These are phyloP conservation scores for Lasiodiplodia theobromae DNA, from an alignment of 2,329 filamentous ascomycete genomes.

Conservation along the genomic window DNA sequence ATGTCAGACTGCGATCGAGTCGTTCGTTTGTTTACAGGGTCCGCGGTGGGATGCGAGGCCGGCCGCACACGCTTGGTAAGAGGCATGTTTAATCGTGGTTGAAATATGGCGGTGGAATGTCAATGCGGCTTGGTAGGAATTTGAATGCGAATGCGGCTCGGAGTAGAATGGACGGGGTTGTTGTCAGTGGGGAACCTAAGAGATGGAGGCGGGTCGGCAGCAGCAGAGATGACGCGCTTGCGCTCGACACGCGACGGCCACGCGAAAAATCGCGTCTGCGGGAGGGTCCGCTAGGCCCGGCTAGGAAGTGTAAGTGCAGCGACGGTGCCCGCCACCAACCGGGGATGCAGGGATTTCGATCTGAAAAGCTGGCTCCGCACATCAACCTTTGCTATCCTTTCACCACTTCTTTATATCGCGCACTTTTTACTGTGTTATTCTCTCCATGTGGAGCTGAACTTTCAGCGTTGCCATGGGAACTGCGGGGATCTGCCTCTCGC, in stretches of 20 bases:
- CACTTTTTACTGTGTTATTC: background rate
- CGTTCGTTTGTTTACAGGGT: constrained; percentile 24
- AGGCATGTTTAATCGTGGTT: constrained; percentile 15
- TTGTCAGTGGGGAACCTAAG: background rate
- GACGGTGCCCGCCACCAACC: background rate
- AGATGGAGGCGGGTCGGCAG: background rate
- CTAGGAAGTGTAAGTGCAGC: constrained; percentile 23
- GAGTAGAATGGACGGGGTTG: constrained; percentile 12
- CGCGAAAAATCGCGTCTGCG: constrained; percentile 29
- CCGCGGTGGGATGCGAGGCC: constrained; percentile 11
- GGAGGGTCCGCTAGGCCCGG: background rate
- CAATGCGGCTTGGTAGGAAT: constrained; percentile 2
- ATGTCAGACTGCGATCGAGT: constrained; percentile 25
- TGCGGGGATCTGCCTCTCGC: background rate
- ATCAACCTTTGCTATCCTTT: background rate
- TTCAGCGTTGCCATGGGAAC: constrained; percentile 10
- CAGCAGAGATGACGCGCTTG: constrained; percentile 6
- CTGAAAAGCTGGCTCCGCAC: background rate
- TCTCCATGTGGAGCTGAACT: background rate
- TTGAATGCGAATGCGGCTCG: background rate
- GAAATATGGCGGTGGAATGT: constrained; percentile 24
- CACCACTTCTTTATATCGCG: constrained; percentile 8
- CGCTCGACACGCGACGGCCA: background rate
- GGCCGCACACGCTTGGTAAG: constrained; percentile 7
- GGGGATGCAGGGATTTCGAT: constrained; percentile 3